A percentile compares a stretch with the other conserved stretches of the same genome.
Evolutionary conservation across 2,329 filamentous ascomycete species (phyloP).

Genomic region (Trichoderma polysporum): DNA sequence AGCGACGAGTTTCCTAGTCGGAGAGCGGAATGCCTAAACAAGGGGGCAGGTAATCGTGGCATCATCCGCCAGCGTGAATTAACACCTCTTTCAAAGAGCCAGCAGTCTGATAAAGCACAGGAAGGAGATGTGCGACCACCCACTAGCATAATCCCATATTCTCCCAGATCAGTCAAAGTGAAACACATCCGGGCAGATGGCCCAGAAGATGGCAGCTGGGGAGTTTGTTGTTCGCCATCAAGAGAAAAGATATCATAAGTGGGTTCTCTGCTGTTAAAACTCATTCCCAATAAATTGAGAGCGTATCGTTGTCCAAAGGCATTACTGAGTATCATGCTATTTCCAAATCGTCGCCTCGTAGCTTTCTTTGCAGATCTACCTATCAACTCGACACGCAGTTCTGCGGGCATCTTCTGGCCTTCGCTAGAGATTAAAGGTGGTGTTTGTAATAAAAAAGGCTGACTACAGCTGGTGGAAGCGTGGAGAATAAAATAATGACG

Average conservation of each 20-base stretch:
- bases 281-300: conserved; percentile 46
- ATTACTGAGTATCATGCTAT: conserved; percentile 45
- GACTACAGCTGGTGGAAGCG: conserved; percentile 42
- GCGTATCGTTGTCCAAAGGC: conserved; percentile 45
- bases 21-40: conserved; percentile 73
- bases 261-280: conserved; percentile 44
- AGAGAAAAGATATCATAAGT: conserved; percentile 52
- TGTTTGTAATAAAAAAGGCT: not conserved
- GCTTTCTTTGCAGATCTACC: conserved; percentile 21
- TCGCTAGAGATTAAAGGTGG: not conserved
- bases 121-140: conserved; percentile 80
- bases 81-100: conserved; percentile 61
- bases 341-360: conserved; percentile 59
- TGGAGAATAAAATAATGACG: conserved; percentile 80
- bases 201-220: conserved; percentile 32
- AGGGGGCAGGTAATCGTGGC: conserved; percentile 64
- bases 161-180: conserved; percentile 65
- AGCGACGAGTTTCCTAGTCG: conserved; percentile 48
- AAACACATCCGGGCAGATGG: conserved; percentile 65
- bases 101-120: conserved; percentile 69
- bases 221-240: conserved; percentile 24
- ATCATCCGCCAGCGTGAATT: conserved; percentile 59
- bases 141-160: conserved; percentile 60
- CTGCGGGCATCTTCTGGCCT: not conserved
- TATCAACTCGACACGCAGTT: conserved; percentile 20